These are phyloP conservation scores for Stemphylium lycopersici DNA, from an alignment of 2,329 filamentous ascomycete species.

Conservation along the genomic window DNA sequence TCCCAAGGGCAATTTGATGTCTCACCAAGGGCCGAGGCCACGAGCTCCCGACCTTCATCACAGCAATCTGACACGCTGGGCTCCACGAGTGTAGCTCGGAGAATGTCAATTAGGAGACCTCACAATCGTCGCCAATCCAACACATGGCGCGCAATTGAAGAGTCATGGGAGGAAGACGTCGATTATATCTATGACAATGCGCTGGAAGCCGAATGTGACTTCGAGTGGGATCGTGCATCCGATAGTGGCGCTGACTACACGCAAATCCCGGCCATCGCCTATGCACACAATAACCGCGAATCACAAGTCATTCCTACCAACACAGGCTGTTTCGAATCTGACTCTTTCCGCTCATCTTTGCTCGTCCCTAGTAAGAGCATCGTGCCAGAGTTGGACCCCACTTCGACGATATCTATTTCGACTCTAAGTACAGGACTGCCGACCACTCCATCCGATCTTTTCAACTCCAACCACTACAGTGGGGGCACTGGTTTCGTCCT, in stretches of 20 bases:
- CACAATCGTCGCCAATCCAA: slow-evolving; percentile 39
- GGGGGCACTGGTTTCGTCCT: slow-evolving; percentile 46
- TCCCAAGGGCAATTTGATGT: slow-evolving; percentile 30
- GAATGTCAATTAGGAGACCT: slow-evolving; percentile 28
- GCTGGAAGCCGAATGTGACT: slow-evolving; percentile 65
- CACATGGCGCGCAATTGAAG: slow-evolving; percentile 47
- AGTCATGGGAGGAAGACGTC: slow-evolving; percentile 67
- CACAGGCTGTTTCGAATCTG: slow-evolving; percentile 24
- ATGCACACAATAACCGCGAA: slow-evolving; percentile 10
- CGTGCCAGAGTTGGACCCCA: slow-evolving; percentile 43
- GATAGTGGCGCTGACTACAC: slow-evolving; percentile 43
- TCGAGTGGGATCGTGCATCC: slow-evolving; percentile 59
- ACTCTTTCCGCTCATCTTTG: slow-evolving; percentile 33
- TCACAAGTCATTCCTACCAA: slow-evolving; percentile 4
- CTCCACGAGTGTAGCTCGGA: slow-evolving; percentile 47
- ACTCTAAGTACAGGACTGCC: slow-evolving; percentile 36
- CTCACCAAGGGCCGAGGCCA: slow-evolving; percentile 29
- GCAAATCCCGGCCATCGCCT: slow-evolving; percentile 26
- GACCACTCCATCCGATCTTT: slow-evolving; percentile 39
- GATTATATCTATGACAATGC: slow-evolving; percentile 68
- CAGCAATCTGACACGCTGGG: slow-evolving; percentile 55
- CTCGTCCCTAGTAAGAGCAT: slow-evolving; percentile 35
- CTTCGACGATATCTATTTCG: slow-evolving; percentile 44
- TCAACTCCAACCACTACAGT: slow-evolving; percentile 21
- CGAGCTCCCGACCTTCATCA: slow-evolving; percentile 41